phyloP scores from a whole-genome alignment of 2,329 filamentous ascomycete genomes.

The Aspergillus sp. region DNA sequence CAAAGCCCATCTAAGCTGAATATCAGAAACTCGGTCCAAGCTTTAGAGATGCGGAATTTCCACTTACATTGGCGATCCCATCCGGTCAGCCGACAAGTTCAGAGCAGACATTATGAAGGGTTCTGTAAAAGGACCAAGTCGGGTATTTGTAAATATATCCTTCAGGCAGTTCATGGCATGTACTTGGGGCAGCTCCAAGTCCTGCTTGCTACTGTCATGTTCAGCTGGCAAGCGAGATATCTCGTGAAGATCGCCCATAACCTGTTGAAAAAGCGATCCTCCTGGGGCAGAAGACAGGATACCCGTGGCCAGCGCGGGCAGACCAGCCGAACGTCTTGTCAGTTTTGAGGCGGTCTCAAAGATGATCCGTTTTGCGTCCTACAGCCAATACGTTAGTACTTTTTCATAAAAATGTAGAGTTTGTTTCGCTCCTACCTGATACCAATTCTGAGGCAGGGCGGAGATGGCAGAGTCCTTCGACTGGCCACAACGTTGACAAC shows the following conservation, averaged over 20 bases:
- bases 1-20: constrained; percentile 69
- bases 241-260: constrained; percentile 37
- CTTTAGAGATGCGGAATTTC: neutral
- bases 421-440: constrained; percentile 48
- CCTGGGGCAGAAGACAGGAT: constrained; percentile 62
- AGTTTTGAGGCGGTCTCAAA: constrained; percentile 69
- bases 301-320: constrained; percentile 80
- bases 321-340: constrained; percentile 84
- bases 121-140: constrained; percentile 68
- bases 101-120: constrained; percentile 68
- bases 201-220: constrained; percentile 26
- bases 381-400: neutral
- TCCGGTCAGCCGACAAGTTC: constrained; percentile 71
- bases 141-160: constrained; percentile 82
- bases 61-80: constrained; percentile 70
- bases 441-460: constrained; percentile 62
- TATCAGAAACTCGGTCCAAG: too few relatives aligned
- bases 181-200: constrained; percentile 73
- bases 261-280: constrained; percentile 37
- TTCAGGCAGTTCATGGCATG: constrained; percentile 93
- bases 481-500: constrained; percentile 64
- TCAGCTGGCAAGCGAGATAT: constrained; percentile 30
- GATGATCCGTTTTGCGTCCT: constrained; percentile 62
- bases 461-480: constrained; percentile 42
- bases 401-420: neutral